phyloP scores from a whole-genome alignment of 768 basidiomycete species.

The Tulasnella sp. region DNA sequence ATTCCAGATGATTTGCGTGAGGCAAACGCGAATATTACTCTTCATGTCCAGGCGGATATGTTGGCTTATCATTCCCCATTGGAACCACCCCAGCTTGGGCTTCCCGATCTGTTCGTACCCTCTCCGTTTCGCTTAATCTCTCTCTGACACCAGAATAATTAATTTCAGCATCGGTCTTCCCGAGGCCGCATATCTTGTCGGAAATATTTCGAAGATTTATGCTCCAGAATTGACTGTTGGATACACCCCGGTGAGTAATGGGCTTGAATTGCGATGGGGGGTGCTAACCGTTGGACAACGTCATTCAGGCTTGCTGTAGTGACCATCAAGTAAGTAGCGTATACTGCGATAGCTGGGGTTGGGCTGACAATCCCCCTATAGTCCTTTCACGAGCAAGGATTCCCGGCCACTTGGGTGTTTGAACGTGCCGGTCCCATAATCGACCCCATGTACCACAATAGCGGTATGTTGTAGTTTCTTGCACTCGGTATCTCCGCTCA shows the following conservation, averaged over 20 bases:
- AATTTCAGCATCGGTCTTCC: conserved; percentile 60
- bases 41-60: conserved; percentile 93
- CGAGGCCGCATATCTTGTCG: conserved; percentile 61
- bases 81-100: conserved; percentile 73
- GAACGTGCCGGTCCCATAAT: conserved; percentile 76
- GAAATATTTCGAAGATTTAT: conserved; percentile 65
- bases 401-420: conserved; percentile 76
- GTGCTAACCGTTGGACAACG: conserved; percentile 19
- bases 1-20: conserved; percentile 44
- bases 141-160: neutral
- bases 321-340: conserved; percentile 57
- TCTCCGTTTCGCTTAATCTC: neutral
- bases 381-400: conserved; percentile 74
- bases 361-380: conserved; percentile 22
- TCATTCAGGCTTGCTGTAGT: conserved; percentile 67
- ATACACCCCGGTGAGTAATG: conserved; percentile 40
- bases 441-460: conserved; percentile 85
- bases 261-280: neutral
- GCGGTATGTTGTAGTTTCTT: conserved; percentile 34
- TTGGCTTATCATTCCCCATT: conserved; percentile 65
- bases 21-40: conserved; percentile 49
- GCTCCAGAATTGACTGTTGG: conserved; percentile 67
- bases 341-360: conserved; percentile 9
- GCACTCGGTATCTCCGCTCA: neutral
- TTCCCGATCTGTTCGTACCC: conserved; percentile 49